Percentiles rank a stretch among this genome's conserved stretches.
Evolutionary conservation across 805 yeast genomes (phyloP).

Genomic region (Suhomyces sp.): DNA sequence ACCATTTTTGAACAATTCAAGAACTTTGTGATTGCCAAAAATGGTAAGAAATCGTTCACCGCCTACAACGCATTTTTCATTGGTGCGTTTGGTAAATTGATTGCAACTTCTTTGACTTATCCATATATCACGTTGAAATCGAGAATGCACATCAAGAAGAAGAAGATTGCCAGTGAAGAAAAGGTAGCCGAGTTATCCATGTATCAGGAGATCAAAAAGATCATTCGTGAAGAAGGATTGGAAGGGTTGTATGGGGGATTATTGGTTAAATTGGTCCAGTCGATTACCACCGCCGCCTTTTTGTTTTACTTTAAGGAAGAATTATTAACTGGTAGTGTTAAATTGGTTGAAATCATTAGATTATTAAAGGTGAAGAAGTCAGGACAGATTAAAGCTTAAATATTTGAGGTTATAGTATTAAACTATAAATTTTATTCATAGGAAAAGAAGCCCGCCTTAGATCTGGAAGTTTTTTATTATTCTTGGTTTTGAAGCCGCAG

Average conservation of each 20-base stretch:
- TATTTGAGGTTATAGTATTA: too few relatives aligned
- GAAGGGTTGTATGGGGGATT: slow-evolving; percentile 81
- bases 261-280: slow-evolving; percentile 74
- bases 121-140: slow-evolving; percentile 90
- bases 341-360: slow-evolving; percentile 46
- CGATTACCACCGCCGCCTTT: slow-evolving; percentile 86
- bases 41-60: slow-evolving; percentile 51
- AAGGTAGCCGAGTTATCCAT: slow-evolving; percentile 37
- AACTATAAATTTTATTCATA: too few relatives aligned
- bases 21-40: slow-evolving; percentile 56
- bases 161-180: slow-evolving; percentile 16
- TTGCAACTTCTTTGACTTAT: slow-evolving; percentile 87
- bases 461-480: too few relatives aligned
- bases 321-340: slow-evolving; percentile 59
- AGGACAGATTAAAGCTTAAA: too few relatives aligned
- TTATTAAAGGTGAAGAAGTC: slow-evolving; percentile 23
- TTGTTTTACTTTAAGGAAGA: slow-evolving; percentile 89
- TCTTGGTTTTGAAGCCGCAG: too few relatives aligned
- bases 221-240: slow-evolving; percentile 69
- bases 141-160: slow-evolving; percentile 71
- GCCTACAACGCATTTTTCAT: slow-evolving; percentile 78
- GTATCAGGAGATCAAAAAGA: slow-evolving; percentile 53
- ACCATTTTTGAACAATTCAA: slow-evolving; percentile 86
- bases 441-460: too few relatives aligned
- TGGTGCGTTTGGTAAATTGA: slow-evolving; percentile 86